Conservation (phyloP, 805 yeast genomes). For the Vanderwaltozyma yarrowii region DNA sequence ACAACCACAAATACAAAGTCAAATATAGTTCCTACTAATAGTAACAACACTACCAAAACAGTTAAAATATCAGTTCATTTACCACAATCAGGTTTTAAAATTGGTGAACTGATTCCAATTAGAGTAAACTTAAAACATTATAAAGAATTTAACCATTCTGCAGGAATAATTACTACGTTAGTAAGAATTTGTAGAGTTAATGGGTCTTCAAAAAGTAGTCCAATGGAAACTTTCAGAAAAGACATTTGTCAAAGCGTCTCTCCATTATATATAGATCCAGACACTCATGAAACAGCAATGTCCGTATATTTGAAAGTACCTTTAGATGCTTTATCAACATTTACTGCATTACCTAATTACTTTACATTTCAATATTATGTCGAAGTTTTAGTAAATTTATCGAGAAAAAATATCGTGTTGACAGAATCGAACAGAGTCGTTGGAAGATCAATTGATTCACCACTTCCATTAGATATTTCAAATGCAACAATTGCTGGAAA, state of each 20-base stretch:
- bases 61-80: conserved; percentile 36
- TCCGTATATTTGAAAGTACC: conserved; percentile 65
- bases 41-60: no score
- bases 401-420: conserved; percentile 42
- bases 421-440: conserved; percentile 25
- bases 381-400: conserved; percentile 73
- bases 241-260: conserved; percentile 69
- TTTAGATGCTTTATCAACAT: conserved; percentile 78
- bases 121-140: conserved; percentile 58
- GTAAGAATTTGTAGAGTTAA: conserved; percentile 67
- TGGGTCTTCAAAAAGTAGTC: conserved; percentile 36
- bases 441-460: conserved; percentile 18
- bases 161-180: conserved; percentile 69
- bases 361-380: conserved; percentile 78
- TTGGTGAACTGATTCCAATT: conserved; percentile 75
- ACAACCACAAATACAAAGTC: conserved; percentile 2
- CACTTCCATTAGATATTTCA: conserved; percentile 3
- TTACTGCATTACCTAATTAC: conserved; percentile 44
- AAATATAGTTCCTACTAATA: conserved; percentile 5
- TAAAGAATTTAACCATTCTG: conserved; percentile 55
- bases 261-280: conserved; percentile 72
- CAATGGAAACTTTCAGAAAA: conserved; percentile 56
- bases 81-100: conserved; percentile 57
- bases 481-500: conserved; percentile 7
- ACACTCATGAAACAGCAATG: conserved; percentile 43